Evolutionary conservation across 192 early-diverging fungal genomes (phyloP).

Genomic region (Backusella sp.): DNA sequence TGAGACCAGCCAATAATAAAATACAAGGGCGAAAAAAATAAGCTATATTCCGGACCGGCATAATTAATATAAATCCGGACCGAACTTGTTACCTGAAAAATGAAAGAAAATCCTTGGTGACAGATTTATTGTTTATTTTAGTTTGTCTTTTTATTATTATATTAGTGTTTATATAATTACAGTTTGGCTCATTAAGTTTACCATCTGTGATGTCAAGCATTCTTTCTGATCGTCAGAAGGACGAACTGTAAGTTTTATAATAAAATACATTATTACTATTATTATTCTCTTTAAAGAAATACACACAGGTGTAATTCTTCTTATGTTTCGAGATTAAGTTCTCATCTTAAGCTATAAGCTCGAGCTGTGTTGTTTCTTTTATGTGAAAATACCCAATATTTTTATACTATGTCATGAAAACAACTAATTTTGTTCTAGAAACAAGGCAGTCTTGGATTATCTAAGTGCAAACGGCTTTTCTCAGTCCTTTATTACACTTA

Average conservation of each 20-base stretch:
- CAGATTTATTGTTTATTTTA: not conserved
- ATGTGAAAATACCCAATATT: not conserved
- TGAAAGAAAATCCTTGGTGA: constrained; percentile 1
- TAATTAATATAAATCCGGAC: not conserved
- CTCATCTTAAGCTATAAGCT: not conserved
- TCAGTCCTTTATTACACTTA: constrained; percentile 64
- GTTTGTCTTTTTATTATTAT: constrained; percentile 1
- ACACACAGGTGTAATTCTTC: not conserved
- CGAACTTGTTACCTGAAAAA: not conserved
- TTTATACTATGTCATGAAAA: not conserved
- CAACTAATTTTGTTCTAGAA: constrained; percentile 37
- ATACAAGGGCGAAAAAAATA: not conserved
- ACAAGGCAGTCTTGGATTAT: constrained; percentile 86
- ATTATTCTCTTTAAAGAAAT: not conserved
- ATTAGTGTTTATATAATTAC: not conserved
- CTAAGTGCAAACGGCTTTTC: constrained; percentile 72
- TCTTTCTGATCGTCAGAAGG: constrained; percentile 70
- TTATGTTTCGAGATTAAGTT: constrained; percentile 13
- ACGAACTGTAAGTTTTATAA: constrained; percentile 61
- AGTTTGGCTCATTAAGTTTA: constrained; percentile 1
- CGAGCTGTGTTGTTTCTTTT: not conserved
- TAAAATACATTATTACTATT: not conserved
- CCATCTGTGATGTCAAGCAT: constrained; percentile 41
- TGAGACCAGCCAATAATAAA: too few relatives aligned
- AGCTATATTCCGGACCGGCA: not conserved